Evolutionary conservation across 129 eudicot genomes (phyloP), one percentile per base, ranked within the genome.

Genomic region (Flaveria linearis): DNA sequence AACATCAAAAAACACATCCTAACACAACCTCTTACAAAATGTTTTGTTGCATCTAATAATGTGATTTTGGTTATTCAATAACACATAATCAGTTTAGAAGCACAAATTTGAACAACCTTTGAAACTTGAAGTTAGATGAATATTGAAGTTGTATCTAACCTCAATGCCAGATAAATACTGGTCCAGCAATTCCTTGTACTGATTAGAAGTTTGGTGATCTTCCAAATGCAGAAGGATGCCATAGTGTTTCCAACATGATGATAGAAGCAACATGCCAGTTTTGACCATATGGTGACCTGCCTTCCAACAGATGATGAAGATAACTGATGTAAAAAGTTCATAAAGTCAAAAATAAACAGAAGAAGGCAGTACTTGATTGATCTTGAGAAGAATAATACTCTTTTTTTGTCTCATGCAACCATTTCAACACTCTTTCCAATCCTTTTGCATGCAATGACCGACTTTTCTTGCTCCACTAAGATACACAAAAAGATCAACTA

Each of bases 221-320:
- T 86, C 96, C 84, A 93, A 81, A 80, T 80, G 89, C 64, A 87
- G 65, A 28, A 93, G 91, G 73, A 93, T 76, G 49, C 98, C 87
- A 70, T 89, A 93, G 82, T 93, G 92, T 82, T 88, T 93, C 98
- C 98, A 93, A 84, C 98, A 93, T 60, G 98, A 93, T 60, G 96
- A 85, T 77, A 93, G 84, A 70, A 93, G 88, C 83, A 82, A 84
- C n/a, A 84, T 68, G 28, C 96, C 96, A 76, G 89, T 77, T 78
- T 82, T 90, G 36, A 52, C 85, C 82, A 75, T 68, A 45, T 77
- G 82, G 56, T 63, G 49, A 74, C 85, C 95, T 90, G 84, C 45
- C 74, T 64, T 76, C 45, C 82, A 80, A 69, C 15, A 47, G 28
- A 18, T 4, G 76, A 49, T 33, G 58, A 77, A 23, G 41, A 77